Base-by-base conservation (phyloP, 2,329 filamentous ascomycete species). In the Orbilia javanica region DNA sequence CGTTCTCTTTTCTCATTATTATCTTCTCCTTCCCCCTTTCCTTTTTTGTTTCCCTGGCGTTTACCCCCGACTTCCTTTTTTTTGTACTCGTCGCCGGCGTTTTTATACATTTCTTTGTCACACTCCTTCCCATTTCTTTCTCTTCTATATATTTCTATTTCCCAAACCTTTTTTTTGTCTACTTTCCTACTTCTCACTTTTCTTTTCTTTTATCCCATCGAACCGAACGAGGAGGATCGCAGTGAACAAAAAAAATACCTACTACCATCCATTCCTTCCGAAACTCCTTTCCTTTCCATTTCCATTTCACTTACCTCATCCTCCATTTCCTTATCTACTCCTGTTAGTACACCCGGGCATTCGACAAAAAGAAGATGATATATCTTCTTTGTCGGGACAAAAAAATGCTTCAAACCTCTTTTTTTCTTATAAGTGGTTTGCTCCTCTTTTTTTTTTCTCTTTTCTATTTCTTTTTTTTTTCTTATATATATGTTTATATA, bases 1-100 rank as follows among this genome's bases (percentile, higher is more conserved):
- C 52, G 52, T 57, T 57, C 36, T 57, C 29, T 18, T 22, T 52
- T 52, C 8, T n/a, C n/a, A n/a, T 46, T 6, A 55, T 22, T 27
- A 22, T 15, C 15, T 20, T 22, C n/a, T n/a, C n/a, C n/a, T n/a
- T n/a, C n/a, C n/a, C n/a, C n/a, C n/a, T n/a, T n/a, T n/a, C n/a
- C n/a, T 36, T 6, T 22, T 36, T 34, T 18, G 4, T n/a, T 46
- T 46, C 8, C 46, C 29, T 57, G 52, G 52, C 29, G 52, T 57
- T 57, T 36, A 15, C 22, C 20, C 29, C 36, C 8, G n/a, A n/a
- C n/a, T n/a, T 52, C n/a, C 29, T 29, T 36, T 3, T 20, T 34
- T 36, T 53, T 11, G 18, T 29, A 29, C 1, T 31, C 31, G 22
- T 31, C 48, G 25, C 48, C 25, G 50, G 50, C 50, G 50, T 53